Base-by-base conservation (phyloP, 164 flowering plant genomes). In the Amborella trichopoda region DNA sequence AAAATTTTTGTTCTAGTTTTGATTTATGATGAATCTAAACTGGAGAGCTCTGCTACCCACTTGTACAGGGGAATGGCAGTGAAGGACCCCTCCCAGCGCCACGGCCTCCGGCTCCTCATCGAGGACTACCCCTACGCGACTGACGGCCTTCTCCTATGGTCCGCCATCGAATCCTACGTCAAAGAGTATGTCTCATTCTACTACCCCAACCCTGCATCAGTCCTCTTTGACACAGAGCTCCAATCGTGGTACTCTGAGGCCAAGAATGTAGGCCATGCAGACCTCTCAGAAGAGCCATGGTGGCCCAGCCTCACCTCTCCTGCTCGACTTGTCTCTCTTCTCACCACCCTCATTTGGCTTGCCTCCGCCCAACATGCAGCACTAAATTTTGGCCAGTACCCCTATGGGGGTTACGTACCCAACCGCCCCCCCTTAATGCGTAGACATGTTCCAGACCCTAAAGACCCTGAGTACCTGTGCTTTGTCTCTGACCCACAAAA, bases 301-400 rank as follows among this genome's bases (percentile, higher is more conserved):
- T 91, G 99, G 99, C 96, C 96, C 28, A 52, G 43, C 3, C 64
- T 91, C 19, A 28, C 42, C 44, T 56, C 43, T 12, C 54, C 70
- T 0, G 80, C 70, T 2, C 71, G 72, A 53, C 77, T 91, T 4
- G 51, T 61, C 41, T 65, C 71, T 13, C 57, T 91, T 60, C 80
- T 87, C 48, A 83, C 95, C 48, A 87, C 83, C 56, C 44, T 91
- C 65, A 78, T 91, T 19, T 91, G 98, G 98, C 77, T 83, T 4
- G 77, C 83, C 0, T 91, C 98, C 0, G 96, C 98, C n/a, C 95
- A 87, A 34, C 96, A 91, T 23, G 98, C 98, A 0, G 93, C 98
- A 2, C 77, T 91, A 2, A 91, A 91, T 37, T 91, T 91, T 39
- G 98, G 95, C 10, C 98, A 91, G 61, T 91, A 91, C 63, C 95